A percentile compares a stretch with the other conserved stretches of the same genome.
phyloP scores from a whole-genome alignment of 164 flowering plant species.

The Umbilicus rupestris region DNA sequence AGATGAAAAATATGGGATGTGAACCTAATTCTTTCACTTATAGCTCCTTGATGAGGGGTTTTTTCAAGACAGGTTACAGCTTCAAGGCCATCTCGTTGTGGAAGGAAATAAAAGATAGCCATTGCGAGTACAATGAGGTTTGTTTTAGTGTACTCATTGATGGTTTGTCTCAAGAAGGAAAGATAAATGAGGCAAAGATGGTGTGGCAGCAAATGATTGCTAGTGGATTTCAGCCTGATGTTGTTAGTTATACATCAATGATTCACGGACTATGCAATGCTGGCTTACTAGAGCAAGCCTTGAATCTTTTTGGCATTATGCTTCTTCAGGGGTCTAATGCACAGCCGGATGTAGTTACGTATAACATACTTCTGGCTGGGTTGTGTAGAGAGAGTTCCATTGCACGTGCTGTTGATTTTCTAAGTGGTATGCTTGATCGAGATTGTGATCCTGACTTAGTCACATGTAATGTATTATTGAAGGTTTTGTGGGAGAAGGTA shows the following conservation, averaged over 20 bases:
- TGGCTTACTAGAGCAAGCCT: slow-evolving; percentile 54
- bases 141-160: slow-evolving; percentile 67
- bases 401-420: slow-evolving; percentile 52
- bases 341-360: slow-evolving; percentile 73
- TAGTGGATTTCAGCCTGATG: slow-evolving; percentile 60
- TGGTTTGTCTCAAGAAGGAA: slow-evolving; percentile 63
- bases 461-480: slow-evolving; percentile 66
- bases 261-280: slow-evolving; percentile 68
- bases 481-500: slow-evolving; percentile 38
- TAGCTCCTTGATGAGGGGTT: slow-evolving; percentile 72
- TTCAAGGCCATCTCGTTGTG: slow-evolving; percentile 55
- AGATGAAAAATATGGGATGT: slow-evolving; percentile 49
- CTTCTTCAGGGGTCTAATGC: slow-evolving; percentile 36
- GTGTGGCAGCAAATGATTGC: slow-evolving; percentile 67
- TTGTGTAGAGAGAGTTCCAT: slow-evolving; percentile 48
- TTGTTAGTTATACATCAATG: slow-evolving; percentile 69
- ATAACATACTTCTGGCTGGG: slow-evolving; percentile 56
- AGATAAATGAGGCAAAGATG: slow-evolving; percentile 52
- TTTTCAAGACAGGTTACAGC: slow-evolving; percentile 39
- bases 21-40: slow-evolving; percentile 63
- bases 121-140: slow-evolving; percentile 33
- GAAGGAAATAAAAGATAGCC: slow-evolving; percentile 50
- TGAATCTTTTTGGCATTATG: slow-evolving; percentile 66
- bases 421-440: slow-evolving; percentile 55
- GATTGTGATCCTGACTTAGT: slow-evolving; percentile 67